Evolutionary conservation across 257 asterid species (phyloP), one percentile per base, ranked within the genome.

Genomic region (Salvia miltiorrhiza): DNA sequence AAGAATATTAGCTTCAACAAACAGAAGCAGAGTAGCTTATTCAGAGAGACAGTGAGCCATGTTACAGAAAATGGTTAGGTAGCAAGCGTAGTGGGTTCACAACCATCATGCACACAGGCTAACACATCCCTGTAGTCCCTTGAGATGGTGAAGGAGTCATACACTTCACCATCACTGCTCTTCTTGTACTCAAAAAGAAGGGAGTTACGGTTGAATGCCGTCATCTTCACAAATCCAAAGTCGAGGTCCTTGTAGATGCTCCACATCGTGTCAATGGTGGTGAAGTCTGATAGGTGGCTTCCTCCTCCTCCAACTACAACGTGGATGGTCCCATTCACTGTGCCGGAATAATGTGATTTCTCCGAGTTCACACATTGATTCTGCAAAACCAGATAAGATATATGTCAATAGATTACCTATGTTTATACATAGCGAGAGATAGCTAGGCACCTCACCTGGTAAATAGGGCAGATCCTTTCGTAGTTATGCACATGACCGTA

Each of bases 101-200:
- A 87, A 9, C 83, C 84, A 73, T 82, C 90, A 65, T 80, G 88
- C 16, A 84, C 93, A 77, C 90, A 87, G 2, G 93, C 88, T 49
- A 87, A 69, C 28, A 84, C 90, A 76, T 84, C 93, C 63, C 72
- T 81, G 24, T 87, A 84, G 64, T 87, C 90, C 55, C 93, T 82
- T 7, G 88, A 84, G 41, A 87, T 77, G 8, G 93, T 84, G 78
- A 87, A 84, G 9, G 86, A 80, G 73, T 84, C 93, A 19, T 84
- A 79, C 11, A 87, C 94, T 11, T 82, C 48, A 3, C 90, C 94
- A 56, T 87, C 88, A 1, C 81, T 81, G 14, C 88, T 87, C 78
- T 82, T 87, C 80, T 82, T 82, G 75, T 84, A 84, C 63, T 87
- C 87, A 2, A 87, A 87, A 16, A 82, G 78, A 20, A 84, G 82